Evolutionary conservation across 1,139 yeast genomes (phyloP), one percentile per base, ranked within the genome.

Genomic region (Pichia terricola): DNA sequence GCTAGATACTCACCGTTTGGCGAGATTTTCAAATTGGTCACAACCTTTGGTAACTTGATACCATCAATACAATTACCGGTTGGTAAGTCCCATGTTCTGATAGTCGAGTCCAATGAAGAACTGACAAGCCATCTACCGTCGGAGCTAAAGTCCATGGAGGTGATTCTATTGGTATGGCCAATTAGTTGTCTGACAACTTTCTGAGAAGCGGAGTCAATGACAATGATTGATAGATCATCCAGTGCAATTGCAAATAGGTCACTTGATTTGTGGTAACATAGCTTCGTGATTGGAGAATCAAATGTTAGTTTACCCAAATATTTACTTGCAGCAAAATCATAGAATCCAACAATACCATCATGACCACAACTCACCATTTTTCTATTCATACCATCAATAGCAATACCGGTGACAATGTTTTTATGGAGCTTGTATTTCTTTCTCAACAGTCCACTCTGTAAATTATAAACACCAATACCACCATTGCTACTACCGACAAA

Each of bases 61-160:
- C 96, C 97, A 65, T 94, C 98, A 48, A 94, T 88, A 63, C 97
- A 89, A 1, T 91, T 88, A 42, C 98, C 98, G 3, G 96, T 84
- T 33, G 98, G 97, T 49, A 94, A 73, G 62, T 94, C 98, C 98
- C 98, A 94, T 0, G 96, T 88, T 58, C 98, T 75, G 44, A 94
- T 72, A 0, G 98, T 89, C 2, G 87, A 73, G 61, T 94, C 99
- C 49, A 89, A 69, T 1, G 88, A 75, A 0, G 87, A 79, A 27
- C 94, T 80, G 10, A 94, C 81, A 38, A 94, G 68, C 97, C 97
- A 94, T 62, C 97, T 77, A 35, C 96, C 97, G 62, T 89, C 94
- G 4, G 96, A 95, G 6, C 95, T 81, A 58, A 91, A 91, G 60
- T 87, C 97, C 63, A 91, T 65, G 1, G 87, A 75, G 0, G 97